Conservation (phyloP, 352 stramenopile genomes). For the Thraustochytrium sp. region DNA sequence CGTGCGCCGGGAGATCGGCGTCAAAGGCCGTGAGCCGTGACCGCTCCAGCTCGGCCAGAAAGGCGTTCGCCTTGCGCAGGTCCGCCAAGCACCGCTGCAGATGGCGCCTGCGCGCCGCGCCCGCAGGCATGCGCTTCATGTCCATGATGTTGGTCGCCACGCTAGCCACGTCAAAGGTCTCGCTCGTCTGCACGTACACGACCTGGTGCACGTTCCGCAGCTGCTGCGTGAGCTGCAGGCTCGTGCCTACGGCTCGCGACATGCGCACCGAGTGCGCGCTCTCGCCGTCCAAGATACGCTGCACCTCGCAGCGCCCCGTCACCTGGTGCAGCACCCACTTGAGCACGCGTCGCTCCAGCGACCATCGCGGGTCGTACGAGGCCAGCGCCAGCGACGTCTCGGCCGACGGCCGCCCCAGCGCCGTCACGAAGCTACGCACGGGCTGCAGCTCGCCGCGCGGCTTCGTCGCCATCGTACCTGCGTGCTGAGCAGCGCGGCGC, state of each 20-base stretch:
- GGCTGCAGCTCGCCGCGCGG: background rate
- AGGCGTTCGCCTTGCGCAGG: background rate
- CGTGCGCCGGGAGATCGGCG: background rate
- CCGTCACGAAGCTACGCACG: background rate
- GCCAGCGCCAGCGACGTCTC: background rate
- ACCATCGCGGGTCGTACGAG: background rate
- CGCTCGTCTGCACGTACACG: background rate
- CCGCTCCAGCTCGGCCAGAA: background rate
- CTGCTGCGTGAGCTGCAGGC: background rate
- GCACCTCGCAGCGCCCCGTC: conserved; percentile 14
- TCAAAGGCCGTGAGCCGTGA: background rate
- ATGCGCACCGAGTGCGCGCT: conserved; percentile 29
- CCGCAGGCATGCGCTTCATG: background rate
- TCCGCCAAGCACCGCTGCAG: background rate
- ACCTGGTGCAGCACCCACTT: conserved; percentile 31
- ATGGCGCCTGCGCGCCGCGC: background rate
- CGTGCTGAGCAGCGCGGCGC: too few relatives aligned
- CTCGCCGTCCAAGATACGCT: conserved; percentile 17
- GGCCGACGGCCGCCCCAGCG: background rate
- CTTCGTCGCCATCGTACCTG: too few relatives aligned
- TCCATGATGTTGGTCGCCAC: background rate
- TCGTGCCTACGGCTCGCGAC: background rate
- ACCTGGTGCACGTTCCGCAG: background rate
- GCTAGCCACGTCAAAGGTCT: background rate
- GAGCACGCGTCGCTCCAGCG: background rate